These are phyloP conservation scores for Gremmenia infestans DNA, from an alignment of 2,329 filamentous ascomycete species.

Conservation along the genomic window DNA sequence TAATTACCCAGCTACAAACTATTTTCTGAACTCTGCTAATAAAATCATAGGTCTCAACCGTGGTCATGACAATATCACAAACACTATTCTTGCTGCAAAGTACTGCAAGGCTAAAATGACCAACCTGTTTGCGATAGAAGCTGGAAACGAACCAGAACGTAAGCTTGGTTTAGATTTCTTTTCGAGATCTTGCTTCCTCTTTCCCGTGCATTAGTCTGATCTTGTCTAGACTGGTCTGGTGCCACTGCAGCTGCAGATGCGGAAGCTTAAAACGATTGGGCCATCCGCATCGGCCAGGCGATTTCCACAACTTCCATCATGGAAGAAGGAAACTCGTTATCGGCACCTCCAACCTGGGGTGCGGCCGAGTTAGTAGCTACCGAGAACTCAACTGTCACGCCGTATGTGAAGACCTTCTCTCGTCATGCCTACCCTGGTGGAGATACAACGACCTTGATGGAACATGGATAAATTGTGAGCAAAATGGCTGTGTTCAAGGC, in stretches of 20 bases:
- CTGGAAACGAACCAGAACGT: constrained; percentile 55
- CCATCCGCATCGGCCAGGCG: constrained; percentile 19
- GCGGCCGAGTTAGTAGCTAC: constrained; percentile 25
- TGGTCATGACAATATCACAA: constrained; percentile 45
- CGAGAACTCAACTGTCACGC: constrained; percentile 16
- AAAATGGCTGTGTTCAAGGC: constrained; percentile 19
- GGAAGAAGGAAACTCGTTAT: constrained; percentile 26
- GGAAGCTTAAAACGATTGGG: constrained; percentile 26
- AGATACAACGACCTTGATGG: constrained; percentile 24
- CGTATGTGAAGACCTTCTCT: constrained; percentile 25
- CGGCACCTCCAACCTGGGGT: constrained; percentile 26
- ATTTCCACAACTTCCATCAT: constrained; percentile 18
- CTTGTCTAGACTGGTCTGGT: constrained; percentile 30
- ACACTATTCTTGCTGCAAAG: constrained; percentile 48
- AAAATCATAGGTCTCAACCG: constrained; percentile 41
- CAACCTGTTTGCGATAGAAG: constrained; percentile 49
- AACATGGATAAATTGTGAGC: constrained; percentile 20
- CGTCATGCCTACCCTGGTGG: constrained; percentile 38
- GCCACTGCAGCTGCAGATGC: constrained; percentile 22
- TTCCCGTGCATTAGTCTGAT: not conserved
- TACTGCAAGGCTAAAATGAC: constrained; percentile 39
- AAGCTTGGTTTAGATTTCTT: constrained; percentile 19
- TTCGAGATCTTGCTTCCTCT: too few relatives aligned
- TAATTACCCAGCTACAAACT: not conserved
- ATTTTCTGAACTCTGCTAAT: not conserved